Conservation (phyloP, 2,329 filamentous ascomycete genomes). For the Tolypocladium ovalisporum region DNA sequence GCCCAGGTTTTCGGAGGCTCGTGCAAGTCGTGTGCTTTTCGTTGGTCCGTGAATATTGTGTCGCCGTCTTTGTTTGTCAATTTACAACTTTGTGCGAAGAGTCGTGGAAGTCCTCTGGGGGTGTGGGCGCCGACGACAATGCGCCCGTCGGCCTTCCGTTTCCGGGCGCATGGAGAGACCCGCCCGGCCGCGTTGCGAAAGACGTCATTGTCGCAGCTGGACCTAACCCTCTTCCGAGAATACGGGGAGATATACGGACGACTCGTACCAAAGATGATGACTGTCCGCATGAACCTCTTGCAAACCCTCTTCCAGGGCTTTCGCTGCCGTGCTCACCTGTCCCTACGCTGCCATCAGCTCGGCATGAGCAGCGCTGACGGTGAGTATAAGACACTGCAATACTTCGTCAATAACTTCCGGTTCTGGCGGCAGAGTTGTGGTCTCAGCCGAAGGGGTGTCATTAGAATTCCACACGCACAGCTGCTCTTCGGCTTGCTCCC, state of each 20-base stretch:
- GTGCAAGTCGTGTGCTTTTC: not conserved
- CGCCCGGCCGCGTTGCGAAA: not conserved
- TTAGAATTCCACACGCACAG: not conserved
- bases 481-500: not conserved
- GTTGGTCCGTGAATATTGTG: not conserved
- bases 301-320: not conserved
- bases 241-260: not conserved
- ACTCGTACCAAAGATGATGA: not conserved
- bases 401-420: not conserved
- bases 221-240: not conserved
- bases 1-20: not conserved
- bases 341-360: not conserved
- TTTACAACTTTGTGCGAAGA: not conserved
- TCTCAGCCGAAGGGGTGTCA: not conserved
- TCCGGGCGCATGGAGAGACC: not conserved
- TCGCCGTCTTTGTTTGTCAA: not conserved
- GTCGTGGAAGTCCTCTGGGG: not conserved
- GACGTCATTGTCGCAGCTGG: not conserved
- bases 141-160: not conserved
- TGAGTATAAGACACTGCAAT: not conserved
- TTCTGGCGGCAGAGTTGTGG: not conserved
- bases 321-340: not conserved
- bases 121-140: not conserved
- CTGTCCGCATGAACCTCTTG: not conserved
- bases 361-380: not conserved